These are phyloP conservation scores for Fraxinus pennsylvanica DNA, from an alignment of 257 asterid genomes.

Conservation along the genomic window DNA sequence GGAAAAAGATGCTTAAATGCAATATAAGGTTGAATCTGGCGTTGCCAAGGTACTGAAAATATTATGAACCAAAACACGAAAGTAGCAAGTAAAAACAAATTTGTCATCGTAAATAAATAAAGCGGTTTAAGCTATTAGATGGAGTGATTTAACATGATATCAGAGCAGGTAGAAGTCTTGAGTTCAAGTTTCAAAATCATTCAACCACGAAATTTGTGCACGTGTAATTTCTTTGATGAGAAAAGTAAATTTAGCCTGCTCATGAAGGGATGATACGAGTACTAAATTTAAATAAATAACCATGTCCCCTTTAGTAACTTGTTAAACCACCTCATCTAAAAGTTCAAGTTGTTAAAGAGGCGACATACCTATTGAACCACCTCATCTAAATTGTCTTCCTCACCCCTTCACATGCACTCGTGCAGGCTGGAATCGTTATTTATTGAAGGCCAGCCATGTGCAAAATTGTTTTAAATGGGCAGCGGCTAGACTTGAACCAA, in stretches of 20 bases:
- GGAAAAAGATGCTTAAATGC: slow-evolving; percentile 10
- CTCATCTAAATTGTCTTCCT: neutral
- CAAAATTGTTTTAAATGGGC: no score
- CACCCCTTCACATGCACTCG: no score
- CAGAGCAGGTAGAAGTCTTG: neutral
- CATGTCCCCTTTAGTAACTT: neutral
- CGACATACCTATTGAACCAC: neutral
- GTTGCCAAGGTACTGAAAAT: neutral
- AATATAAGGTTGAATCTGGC: neutral
- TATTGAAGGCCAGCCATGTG: no score
- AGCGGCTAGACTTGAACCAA: neutral
- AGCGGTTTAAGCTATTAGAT: neutral
- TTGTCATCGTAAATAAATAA: no score
- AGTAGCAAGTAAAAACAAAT: neutral
- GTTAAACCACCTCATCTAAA: no score
- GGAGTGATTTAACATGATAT: neutral
- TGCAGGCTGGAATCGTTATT: no score
- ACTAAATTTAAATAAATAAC: no score
- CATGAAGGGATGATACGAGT: neutral
- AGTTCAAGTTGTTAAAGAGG: neutral
- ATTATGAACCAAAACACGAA: neutral
- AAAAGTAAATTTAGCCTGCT: no score
- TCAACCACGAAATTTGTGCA: neutral
- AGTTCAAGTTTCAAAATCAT: neutral
- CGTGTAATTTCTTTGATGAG: neutral